Percentiles rank a stretch among this genome's conserved stretches.
phyloP scores from a whole-genome alignment of 768 basidiomycete genomes.

The Mycena leptocephala region DNA sequence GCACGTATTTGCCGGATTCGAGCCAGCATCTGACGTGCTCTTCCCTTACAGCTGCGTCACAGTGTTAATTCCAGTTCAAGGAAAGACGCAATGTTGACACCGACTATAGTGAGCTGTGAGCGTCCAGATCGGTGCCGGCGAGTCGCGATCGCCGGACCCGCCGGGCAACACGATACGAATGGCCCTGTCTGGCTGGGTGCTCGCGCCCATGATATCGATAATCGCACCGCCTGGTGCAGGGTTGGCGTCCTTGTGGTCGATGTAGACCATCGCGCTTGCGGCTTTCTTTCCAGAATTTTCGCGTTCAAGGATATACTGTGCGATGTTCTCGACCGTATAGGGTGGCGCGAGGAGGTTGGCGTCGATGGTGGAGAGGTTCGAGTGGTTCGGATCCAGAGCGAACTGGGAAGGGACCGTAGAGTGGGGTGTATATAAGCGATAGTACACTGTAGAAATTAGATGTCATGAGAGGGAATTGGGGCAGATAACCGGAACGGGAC shows the following conservation, averaged over 20 bases:
- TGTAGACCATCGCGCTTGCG: slow-evolving; percentile 10
- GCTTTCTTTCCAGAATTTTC: not conserved
- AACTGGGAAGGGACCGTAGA: not conserved
- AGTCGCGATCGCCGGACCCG: not conserved
- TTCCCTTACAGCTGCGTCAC: slow-evolving; percentile 19
- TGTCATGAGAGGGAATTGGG: not conserved
- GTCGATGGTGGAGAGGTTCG: slow-evolving; percentile 19
- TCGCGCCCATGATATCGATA: slow-evolving; percentile 11
- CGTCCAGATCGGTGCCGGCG: not conserved
- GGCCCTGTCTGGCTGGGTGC: not conserved
- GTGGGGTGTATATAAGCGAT: slow-evolving; percentile 6
- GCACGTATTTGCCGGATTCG: slow-evolving; percentile 23
- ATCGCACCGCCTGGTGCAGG: not conserved
- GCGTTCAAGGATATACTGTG: not conserved
- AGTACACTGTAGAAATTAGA: not conserved
- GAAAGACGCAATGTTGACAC: not conserved
- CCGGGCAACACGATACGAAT: slow-evolving; percentile 15
- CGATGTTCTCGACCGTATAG: slow-evolving; percentile 15
- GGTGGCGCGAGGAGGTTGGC: slow-evolving; percentile 13
- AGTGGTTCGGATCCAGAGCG: not conserved
- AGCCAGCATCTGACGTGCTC: slow-evolving; percentile 13
- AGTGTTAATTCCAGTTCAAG: not conserved
- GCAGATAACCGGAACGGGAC: not conserved
- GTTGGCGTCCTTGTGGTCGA: slow-evolving; percentile 9
- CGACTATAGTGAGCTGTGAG: not conserved